A percentile compares a stretch with the other conserved stretches of the same genome.
Conservation (phyloP, 768 basidiomycete species). For the Trichaptum fuscoviolaceum region DNA sequence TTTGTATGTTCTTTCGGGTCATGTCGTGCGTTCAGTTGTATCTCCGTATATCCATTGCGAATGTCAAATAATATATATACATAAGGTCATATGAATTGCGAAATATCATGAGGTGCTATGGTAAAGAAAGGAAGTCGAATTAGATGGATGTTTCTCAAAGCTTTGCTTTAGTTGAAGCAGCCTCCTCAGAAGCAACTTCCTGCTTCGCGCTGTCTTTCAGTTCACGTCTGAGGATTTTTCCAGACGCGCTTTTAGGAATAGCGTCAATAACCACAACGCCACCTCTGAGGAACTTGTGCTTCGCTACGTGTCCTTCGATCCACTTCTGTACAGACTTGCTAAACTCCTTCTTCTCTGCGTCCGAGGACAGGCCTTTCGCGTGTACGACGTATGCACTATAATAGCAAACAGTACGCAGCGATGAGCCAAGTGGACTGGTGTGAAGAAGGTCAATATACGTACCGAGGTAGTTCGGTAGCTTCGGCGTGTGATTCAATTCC, state of each 20-base stretch:
- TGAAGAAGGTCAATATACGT: conserved; percentile 11
- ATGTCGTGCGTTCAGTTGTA: neutral
- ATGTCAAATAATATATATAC: neutral
- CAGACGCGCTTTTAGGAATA: conserved; percentile 77
- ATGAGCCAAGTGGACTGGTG: neutral
- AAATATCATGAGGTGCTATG: neutral
- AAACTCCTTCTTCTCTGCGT: conserved; percentile 38
- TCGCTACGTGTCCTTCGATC: conserved; percentile 63
- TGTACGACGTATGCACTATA: conserved; percentile 24
- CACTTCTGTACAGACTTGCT: conserved; percentile 52
- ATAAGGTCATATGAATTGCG: neutral
- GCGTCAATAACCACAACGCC: conserved; percentile 58
- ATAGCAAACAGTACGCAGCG: neutral
- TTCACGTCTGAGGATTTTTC: conserved; percentile 81
- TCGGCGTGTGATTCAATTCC: conserved; percentile 61
- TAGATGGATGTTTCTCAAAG: neutral
- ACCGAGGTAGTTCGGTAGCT: conserved; percentile 81
- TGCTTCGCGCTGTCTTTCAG: conserved; percentile 62
- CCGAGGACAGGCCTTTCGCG: conserved; percentile 26
- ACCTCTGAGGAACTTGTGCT: conserved; percentile 76
- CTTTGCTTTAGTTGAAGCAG: neutral
- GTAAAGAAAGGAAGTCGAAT: neutral
- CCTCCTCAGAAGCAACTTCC: conserved; percentile 30
- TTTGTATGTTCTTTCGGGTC: neutral
- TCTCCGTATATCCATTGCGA: neutral